These are phyloP conservation scores for Boechera divaricarpa DNA, from an alignment of 345 rosid species.

Conservation along the genomic window DNA sequence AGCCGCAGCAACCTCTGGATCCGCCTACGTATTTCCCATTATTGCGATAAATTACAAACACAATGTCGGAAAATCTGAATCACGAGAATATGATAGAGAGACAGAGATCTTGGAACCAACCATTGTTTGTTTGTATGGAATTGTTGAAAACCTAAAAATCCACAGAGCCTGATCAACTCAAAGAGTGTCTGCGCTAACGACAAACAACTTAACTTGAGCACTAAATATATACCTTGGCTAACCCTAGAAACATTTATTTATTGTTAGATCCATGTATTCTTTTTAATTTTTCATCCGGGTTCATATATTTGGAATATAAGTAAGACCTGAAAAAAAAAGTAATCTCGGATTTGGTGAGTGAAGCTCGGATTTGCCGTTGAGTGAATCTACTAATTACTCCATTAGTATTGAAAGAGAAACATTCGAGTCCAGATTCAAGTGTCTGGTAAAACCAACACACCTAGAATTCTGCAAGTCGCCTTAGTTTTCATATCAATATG, in stretches of 20 bases:
- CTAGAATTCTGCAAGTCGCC: background rate
- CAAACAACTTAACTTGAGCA: conserved; percentile 26
- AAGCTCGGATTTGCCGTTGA: conserved; percentile 8
- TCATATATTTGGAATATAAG: background rate
- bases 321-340: background rate
- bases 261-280: background rate
- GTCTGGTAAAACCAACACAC: background rate
- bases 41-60: background rate
- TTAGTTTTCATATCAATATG: background rate
- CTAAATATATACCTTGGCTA: conserved; percentile 26
- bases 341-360: background rate
- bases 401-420: background rate
- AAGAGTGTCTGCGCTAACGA: conserved; percentile 24
- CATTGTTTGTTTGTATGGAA: conserved; percentile 18
- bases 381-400: background rate
- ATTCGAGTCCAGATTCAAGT: background rate
- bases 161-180: background rate
- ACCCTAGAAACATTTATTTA: conserved; percentile 19
- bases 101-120: conserved; percentile 4
- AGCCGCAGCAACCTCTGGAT: conserved; percentile 49
- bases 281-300: background rate
- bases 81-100: background rate
- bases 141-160: conserved; percentile 17
- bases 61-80: background rate
- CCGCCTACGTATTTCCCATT: conserved; percentile 47